A percentile compares a stretch with the other conserved stretches of the same genome.
Evolutionary conservation across 768 basidiomycete genomes (phyloP).

Genomic region (Tephrocybe sp.): DNA sequence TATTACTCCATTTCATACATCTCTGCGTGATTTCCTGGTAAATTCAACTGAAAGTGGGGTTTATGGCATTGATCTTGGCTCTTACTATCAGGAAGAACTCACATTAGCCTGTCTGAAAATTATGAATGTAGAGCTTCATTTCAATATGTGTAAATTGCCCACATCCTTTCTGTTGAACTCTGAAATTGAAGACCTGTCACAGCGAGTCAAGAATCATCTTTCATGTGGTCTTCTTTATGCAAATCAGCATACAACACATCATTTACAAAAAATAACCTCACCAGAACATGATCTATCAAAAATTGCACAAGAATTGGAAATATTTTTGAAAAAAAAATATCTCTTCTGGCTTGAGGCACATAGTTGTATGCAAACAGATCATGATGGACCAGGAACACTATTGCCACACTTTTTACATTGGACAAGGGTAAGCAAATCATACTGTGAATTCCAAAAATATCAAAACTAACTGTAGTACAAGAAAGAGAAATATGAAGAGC

Average conservation of each 20-base stretch:
- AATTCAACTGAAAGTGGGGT: background rate
- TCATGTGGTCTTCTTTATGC: constrained; percentile 8
- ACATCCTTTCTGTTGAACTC: constrained; percentile 10
- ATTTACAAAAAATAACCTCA: constrained; percentile 5
- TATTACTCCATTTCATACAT: background rate
- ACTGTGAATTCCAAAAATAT: background rate
- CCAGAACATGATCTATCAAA: too few species aligned
- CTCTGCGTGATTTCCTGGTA: background rate
- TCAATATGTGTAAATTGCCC: constrained; percentile 17
- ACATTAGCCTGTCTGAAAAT: constrained; percentile 6
- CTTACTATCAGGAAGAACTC: background rate
- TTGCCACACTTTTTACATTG: background rate
- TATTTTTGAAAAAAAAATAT: constrained; percentile 7
- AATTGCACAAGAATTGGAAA: background rate
- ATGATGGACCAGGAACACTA: background rate
- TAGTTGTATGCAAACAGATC: constrained; percentile 6
- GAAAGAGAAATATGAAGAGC: background rate
- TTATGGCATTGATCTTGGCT: background rate
- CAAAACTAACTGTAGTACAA: background rate
- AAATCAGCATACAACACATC: constrained; percentile 8
- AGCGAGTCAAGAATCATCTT: background rate
- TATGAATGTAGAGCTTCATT: constrained; percentile 9
- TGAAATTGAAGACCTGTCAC: background rate
- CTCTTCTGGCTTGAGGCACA: constrained; percentile 21
- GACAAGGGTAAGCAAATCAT: constrained; percentile 2